Conservation (phyloP, 2,329 filamentous ascomycete species). For the Colletotrichum sp. region DNA sequence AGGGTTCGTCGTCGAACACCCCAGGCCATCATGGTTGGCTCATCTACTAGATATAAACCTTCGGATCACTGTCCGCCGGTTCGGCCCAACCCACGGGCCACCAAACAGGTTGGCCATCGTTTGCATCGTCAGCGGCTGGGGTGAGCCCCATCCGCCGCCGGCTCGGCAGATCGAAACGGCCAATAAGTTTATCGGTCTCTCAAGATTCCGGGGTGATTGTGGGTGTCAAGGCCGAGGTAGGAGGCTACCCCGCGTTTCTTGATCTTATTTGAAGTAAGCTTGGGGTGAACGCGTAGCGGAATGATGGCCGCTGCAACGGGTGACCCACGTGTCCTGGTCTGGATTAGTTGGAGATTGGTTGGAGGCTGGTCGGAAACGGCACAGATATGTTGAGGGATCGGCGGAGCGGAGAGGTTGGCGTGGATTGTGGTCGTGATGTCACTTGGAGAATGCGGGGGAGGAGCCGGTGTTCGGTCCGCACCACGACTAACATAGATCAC, state of each 20-base stretch:
- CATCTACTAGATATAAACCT: neutral
- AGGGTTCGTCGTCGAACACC: neutral
- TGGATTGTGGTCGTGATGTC: neutral
- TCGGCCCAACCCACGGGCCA: neutral
- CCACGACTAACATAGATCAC: neutral
- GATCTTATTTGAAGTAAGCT: neutral
- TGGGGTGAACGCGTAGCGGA: neutral
- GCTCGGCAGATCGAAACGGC: neutral
- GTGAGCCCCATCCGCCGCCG: neutral
- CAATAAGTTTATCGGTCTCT: neutral
- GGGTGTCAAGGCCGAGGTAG: neutral
- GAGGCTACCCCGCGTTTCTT: constrained; percentile 7
- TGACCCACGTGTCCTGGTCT: neutral
- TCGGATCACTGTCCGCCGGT: neutral
- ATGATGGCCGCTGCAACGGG: neutral
- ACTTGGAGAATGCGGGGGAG: constrained; percentile 11
- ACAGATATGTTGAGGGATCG: neutral
- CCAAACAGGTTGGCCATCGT: neutral
- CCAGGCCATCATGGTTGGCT: neutral
- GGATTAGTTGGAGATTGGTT: neutral
- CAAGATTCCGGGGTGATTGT: neutral
- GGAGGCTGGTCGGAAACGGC: neutral
- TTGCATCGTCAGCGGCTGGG: neutral
- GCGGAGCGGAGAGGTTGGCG: neutral
- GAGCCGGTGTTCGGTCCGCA: neutral